phyloP scores from a whole-genome alignment of 2,329 filamentous ascomycete genomes.

The Microdochium paspali region DNA sequence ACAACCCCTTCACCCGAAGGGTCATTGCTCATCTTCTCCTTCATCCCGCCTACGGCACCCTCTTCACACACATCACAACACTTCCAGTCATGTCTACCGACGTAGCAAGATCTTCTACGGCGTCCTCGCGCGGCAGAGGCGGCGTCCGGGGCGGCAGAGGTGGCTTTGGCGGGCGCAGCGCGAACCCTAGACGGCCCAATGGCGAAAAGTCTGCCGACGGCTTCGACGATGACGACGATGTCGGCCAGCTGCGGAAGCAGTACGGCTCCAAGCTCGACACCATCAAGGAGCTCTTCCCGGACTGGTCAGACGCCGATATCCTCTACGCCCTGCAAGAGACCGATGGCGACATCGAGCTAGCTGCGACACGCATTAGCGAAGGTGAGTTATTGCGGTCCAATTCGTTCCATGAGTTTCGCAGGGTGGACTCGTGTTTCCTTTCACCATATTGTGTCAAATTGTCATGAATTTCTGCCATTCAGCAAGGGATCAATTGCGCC shows the following conservation, averaged over 20 bases:
- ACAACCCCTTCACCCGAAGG: neutral
- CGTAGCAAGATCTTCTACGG: conserved; percentile 68
- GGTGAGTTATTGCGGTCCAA: conserved; percentile 37
- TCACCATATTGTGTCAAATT: neutral
- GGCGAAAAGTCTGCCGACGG: conserved; percentile 56
- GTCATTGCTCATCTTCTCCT: conserved; percentile 15
- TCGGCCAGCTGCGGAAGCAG: conserved; percentile 85
- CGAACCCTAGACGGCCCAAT: conserved; percentile 48
- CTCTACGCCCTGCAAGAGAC: conserved; percentile 88
- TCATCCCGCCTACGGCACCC: conserved; percentile 16
- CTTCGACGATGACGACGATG: conserved; percentile 75
- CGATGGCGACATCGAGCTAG: conserved; percentile 65
- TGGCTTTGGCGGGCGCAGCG: conserved; percentile 60
- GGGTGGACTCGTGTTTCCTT: neutral
- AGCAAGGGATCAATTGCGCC: neutral
- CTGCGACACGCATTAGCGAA: conserved; percentile 72
- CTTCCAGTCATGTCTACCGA: conserved; percentile 73
- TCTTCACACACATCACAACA: conserved; percentile 23
- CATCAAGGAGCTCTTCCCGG: conserved; percentile 87
- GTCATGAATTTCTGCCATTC: neutral
- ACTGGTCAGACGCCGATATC: conserved; percentile 93
- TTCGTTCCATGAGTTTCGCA: neutral
- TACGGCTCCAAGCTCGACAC: conserved; percentile 70
- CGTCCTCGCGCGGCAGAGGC: conserved; percentile 81
- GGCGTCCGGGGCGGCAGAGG: conserved; percentile 78